Base-by-base conservation (phyloP, 1,284 basidiomycete genomes). In the Cryptococcus sp. region DNA sequence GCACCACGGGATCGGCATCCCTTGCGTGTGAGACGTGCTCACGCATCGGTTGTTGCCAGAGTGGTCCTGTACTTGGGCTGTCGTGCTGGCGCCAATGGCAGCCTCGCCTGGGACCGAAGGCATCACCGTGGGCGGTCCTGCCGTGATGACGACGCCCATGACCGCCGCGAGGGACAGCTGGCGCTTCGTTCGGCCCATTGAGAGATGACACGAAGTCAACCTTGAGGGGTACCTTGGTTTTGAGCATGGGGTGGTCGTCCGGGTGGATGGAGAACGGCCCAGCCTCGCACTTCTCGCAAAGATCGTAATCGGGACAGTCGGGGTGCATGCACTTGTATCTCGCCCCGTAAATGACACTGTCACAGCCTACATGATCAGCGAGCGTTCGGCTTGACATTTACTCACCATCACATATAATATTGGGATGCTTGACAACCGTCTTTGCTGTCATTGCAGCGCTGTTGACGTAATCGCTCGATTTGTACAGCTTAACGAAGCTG, bases 231-330 rank as follows among this genome's bases (percentile, higher is more conserved):
- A 64, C 59, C 72, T 83, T 88, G 76, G 92, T 83, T 83, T 93
- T 94, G 72, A 93, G 78, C 79, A 93, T 76, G 0, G 89, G 86
- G 72, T 94, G 92, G 42, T 80, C 84, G 7, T 76, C 67, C 0
- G 90, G 89, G 73, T 94, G 91, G 11, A 88, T 82, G 4, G 87
- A 78, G 59, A 90, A 89, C 0, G 91, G 91, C 52, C 85, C 81
- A 1, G 90, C 86, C 78, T 94, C 91, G 78, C 92, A 94, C 58
- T 80, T 78, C 66, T 84, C 83, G 78, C 91, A 94, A 17, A 94
- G 82, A 69, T 94, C 91, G 66, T 87, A 93, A 77, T 94, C 90
- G 1, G 84, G 83, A 76, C 92, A 94, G 17, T 82, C 78, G 17
- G 86, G 83, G 74, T 93, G 88, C 85, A 77, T 73, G 78, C 91